These are phyloP conservation scores for Bassia scoparia DNA, from an alignment of 148 eudicot genomes.

Conservation along the genomic window DNA sequence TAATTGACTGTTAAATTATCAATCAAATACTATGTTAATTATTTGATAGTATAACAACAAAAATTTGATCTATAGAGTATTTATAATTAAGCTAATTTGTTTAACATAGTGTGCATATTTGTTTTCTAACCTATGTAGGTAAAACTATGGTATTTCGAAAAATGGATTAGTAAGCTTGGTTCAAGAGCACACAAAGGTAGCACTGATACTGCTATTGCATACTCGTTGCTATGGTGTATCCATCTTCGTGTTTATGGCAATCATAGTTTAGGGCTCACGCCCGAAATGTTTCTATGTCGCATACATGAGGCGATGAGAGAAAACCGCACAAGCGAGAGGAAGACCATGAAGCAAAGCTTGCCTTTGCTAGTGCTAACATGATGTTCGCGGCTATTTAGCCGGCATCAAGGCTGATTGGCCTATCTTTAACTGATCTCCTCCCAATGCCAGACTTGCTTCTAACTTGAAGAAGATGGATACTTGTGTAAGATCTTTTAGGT, in stretches of 20 bases:
- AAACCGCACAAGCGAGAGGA: conserved; percentile 63
- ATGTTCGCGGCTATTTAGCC: conserved; percentile 59
- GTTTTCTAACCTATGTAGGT: too few species aligned
- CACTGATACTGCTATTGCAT: conserved; percentile 31
- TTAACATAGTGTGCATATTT: too few species aligned
- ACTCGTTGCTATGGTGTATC: conserved; percentile 24
- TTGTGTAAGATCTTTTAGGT: conserved; percentile 66
- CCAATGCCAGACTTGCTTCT: conserved; percentile 40
- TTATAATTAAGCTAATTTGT: too few species aligned
- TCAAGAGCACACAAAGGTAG: conserved; percentile 25
- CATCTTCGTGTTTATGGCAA: conserved; percentile 22
- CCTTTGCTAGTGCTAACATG: conserved; percentile 70
- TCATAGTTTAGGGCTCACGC: conserved; percentile 29
- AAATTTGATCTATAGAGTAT: too few species aligned
- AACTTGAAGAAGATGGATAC: conserved; percentile 44
- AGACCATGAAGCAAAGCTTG: conserved; percentile 51
- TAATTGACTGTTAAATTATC: too few species aligned
- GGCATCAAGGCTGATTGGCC: conserved; percentile 47
- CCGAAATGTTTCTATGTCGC: conserved; percentile 44
- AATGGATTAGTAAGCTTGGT: conserved; percentile 18
- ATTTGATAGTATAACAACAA: too few species aligned
- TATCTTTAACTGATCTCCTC: conserved; percentile 32
- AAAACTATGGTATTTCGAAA: conserved; percentile 41
- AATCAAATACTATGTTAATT: too few species aligned
- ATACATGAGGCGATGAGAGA: conserved; percentile 63